Evolutionary conservation across 2,329 filamentous ascomycete genomes (phyloP).

Genomic region (Elsinoe ampelina): DNA sequence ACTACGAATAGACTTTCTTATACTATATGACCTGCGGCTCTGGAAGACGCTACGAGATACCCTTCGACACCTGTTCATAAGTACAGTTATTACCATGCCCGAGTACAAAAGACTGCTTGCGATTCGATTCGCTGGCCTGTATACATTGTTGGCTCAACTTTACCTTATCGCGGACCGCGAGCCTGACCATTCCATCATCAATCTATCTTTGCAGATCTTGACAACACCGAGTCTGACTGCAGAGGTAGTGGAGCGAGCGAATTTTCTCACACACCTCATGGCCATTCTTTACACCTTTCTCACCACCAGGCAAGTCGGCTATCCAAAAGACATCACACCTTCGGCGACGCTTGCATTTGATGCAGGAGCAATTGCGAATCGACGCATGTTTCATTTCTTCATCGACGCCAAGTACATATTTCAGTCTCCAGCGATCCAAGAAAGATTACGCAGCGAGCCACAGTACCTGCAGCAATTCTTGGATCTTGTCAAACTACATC

Average conservation of each 20-base stretch:
- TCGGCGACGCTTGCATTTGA: conserved; percentile 86
- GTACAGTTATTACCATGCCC: conserved; percentile 88
- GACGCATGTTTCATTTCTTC: conserved; percentile 97
- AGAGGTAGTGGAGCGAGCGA: conserved; percentile 87
- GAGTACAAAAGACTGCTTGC: conserved; percentile 93
- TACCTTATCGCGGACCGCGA: conserved; percentile 94
- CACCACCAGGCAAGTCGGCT: conserved; percentile 89
- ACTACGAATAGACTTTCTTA: conserved; percentile 85
- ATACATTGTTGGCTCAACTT: conserved; percentile 84
- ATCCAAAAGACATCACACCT: conserved; percentile 79
- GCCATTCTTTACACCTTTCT: conserved; percentile 96
- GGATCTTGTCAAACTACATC: conserved; percentile 89
- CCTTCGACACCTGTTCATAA: conserved; percentile 87
- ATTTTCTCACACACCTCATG: conserved; percentile 90
- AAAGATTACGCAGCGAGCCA: conserved; percentile 69
- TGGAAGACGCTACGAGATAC: conserved; percentile 95
- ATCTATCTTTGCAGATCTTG: conserved; percentile 89
- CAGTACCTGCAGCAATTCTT: conserved; percentile 90
- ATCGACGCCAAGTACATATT: conserved; percentile 87
- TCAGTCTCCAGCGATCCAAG: conserved; percentile 77
- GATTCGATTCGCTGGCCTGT: conserved; percentile 86
- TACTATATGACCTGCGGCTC: conserved; percentile 86
- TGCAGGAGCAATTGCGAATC: conserved; percentile 86
- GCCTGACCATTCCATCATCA: conserved; percentile 97
- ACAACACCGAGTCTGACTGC: conserved; percentile 95